Evolutionary conservation across 2,329 filamentous ascomycete genomes (phyloP).

Genomic region (Venturia aucupariae): DNA sequence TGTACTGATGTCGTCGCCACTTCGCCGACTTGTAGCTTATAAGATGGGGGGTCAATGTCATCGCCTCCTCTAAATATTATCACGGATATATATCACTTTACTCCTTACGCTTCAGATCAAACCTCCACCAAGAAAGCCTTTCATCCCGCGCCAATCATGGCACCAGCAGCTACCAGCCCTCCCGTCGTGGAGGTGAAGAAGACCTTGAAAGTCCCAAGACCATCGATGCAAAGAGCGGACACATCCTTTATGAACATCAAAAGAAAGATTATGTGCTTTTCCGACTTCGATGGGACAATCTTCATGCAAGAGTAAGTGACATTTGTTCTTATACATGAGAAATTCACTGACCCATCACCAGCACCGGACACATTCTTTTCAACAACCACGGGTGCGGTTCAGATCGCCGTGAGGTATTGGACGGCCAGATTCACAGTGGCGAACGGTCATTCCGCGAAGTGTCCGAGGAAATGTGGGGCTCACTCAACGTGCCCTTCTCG

Average conservation of each 20-base stretch:
- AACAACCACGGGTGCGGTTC: slow-evolving; percentile 55
- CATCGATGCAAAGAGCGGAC: slow-evolving; percentile 18
- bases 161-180: slow-evolving; percentile 24
- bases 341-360: slow-evolving; percentile 30
- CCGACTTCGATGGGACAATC: slow-evolving; percentile 62
- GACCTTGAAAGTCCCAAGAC: slow-evolving; percentile 18
- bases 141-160: slow-evolving; percentile 20
- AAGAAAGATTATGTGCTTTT: slow-evolving; percentile 51
- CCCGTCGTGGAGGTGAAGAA: slow-evolving; percentile 22
- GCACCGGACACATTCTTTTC: slow-evolving; percentile 58
- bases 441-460: slow-evolving; percentile 59
- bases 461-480: slow-evolving; percentile 65
- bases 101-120: too few relatives aligned
- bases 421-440: slow-evolving; percentile 55
- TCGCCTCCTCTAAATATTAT: neutral
- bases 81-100: too few relatives aligned
- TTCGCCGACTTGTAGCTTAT: neutral
- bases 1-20: neutral
- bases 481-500: slow-evolving; percentile 56
- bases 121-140: neutral
- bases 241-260: slow-evolving; percentile 32
- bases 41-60: neutral
- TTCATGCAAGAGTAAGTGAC: slow-evolving; percentile 46
- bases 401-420: slow-evolving; percentile 46
- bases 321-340: neutral